phyloP scores from a whole-genome alignment of 139 green algal species.

The Coccomyxa sp. region DNA sequence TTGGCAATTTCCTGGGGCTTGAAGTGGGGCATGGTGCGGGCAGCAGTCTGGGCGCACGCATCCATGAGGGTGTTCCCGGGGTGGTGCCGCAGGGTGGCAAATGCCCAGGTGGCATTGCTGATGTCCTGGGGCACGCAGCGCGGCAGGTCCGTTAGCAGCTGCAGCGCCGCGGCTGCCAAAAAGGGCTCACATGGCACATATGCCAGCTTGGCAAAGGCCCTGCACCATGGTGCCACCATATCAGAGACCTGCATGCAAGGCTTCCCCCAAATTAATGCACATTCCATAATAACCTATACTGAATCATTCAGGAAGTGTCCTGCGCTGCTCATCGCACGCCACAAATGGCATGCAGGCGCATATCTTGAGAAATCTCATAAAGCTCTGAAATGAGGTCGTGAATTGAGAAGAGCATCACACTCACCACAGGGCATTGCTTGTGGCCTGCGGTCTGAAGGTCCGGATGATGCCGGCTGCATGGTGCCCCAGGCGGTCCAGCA shows the following conservation, averaged over 20 bases:
- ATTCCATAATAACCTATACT: too few relatives aligned
- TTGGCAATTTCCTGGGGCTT: constrained; percentile 48
- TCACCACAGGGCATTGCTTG: constrained; percentile 41
- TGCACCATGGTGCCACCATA: neutral
- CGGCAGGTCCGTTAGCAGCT: constrained; percentile 23
- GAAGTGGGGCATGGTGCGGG: constrained; percentile 11
- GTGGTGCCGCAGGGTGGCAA: constrained; percentile 38
- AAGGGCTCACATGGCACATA: constrained; percentile 23
- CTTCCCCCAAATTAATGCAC: too few relatives aligned
- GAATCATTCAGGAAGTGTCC: too few relatives aligned
- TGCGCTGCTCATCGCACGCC: too few relatives aligned
- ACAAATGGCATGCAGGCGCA: too few relatives aligned
- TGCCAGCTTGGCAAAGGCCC: constrained; percentile 37
- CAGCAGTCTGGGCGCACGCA: constrained; percentile 6
- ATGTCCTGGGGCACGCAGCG: constrained; percentile 48
- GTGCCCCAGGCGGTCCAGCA: constrained; percentile 26
- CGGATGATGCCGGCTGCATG: constrained; percentile 26
- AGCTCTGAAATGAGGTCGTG: too few relatives aligned
- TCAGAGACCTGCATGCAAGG: neutral
- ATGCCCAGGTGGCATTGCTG: constrained; percentile 48
- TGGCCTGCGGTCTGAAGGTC: constrained; percentile 28
- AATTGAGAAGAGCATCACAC: neutral
- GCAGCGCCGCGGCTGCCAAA: constrained; percentile 9
- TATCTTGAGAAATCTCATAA: too few relatives aligned
- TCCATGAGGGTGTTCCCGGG: constrained; percentile 23